phyloP scores from a whole-genome alignment of 257 asterid species.

The Rubia yunnanensis region DNA sequence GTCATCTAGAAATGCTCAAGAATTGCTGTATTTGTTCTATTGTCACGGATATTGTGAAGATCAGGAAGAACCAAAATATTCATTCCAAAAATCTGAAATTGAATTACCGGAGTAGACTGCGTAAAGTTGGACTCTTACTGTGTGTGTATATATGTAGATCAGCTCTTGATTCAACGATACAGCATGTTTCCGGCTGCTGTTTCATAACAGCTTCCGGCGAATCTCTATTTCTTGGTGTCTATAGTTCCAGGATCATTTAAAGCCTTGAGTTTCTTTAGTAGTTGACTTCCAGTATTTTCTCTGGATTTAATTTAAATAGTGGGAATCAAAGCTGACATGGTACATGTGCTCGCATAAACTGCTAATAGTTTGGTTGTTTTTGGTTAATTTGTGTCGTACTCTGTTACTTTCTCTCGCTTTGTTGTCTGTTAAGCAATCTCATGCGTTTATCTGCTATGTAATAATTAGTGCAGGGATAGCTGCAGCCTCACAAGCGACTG shows the following conservation, averaged over 20 bases:
- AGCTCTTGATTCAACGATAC: neutral
- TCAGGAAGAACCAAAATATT: neutral
- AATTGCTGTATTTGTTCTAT: neutral
- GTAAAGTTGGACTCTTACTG: neutral
- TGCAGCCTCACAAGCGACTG: slow-evolving; percentile 25
- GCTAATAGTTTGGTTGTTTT: neutral
- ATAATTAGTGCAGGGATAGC: slow-evolving; percentile 41
- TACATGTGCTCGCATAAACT: neutral
- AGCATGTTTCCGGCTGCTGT: neutral
- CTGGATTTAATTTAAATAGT: neutral
- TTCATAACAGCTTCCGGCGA: neutral
- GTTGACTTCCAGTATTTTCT: neutral
- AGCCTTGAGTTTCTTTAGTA: neutral
- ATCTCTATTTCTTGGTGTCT: neutral
- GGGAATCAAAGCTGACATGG: neutral
- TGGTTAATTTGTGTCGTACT: neutral
- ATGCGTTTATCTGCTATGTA: neutral
- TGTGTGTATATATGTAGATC: neutral
- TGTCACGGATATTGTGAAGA: neutral
- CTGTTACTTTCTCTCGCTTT: neutral
- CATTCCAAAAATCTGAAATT: neutral
- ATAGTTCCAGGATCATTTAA: neutral
- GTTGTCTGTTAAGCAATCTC: neutral
- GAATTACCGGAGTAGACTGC: neutral
- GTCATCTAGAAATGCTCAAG: too few relatives aligned